Percentiles rank a stretch among this genome's conserved stretches.
These are phyloP conservation scores for Epichloe uncinata DNA, from an alignment of 2,329 filamentous ascomycete species.

Conservation along the genomic window DNA sequence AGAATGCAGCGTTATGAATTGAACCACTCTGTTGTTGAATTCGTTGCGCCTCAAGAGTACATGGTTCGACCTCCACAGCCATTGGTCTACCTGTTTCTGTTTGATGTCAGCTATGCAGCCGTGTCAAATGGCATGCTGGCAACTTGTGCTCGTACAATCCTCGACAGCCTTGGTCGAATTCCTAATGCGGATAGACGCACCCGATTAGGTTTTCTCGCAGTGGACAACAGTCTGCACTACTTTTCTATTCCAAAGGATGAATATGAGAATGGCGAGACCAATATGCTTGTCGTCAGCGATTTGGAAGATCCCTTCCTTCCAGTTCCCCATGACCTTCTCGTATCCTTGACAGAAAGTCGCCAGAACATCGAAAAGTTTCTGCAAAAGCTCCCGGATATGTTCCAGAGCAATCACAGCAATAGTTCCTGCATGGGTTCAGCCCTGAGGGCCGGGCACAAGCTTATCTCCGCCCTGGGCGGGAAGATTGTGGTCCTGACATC, in stretches of 20 bases:
- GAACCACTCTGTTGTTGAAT: conserved; percentile 94
- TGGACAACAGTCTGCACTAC: conserved; percentile 90
- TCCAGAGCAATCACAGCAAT: conserved; percentile 81
- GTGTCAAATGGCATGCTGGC: conserved; percentile 85
- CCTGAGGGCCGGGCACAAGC: conserved; percentile 82
- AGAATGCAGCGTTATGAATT: conserved; percentile 85
- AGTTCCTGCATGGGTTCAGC: conserved; percentile 93
- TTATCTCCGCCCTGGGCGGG: conserved; percentile 86
- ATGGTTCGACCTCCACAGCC: conserved; percentile 97
- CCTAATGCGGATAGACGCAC: conserved; percentile 95
- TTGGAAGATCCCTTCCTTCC: conserved; percentile 94
- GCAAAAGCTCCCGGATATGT: conserved; percentile 87
- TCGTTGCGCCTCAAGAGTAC: conserved; percentile 95
- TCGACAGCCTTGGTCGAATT: conserved; percentile 91
- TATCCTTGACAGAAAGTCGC: conserved; percentile 78
- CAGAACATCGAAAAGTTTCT: conserved; percentile 87
- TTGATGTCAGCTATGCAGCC: conserved; percentile 85
- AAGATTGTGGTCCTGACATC: conserved; percentile 90
- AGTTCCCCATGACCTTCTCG: conserved; percentile 80
- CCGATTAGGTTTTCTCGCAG: conserved; percentile 84
- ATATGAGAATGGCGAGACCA: conserved; percentile 71
- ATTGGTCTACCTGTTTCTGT: conserved; percentile 86
- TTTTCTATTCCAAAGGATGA: conserved; percentile 86
- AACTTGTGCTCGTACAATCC: conserved; percentile 82
- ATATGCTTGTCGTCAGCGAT: conserved; percentile 89